Evolutionary conservation across 2,329 filamentous ascomycete genomes (phyloP).

Genomic region (Aureobasidium leucospermi): DNA sequence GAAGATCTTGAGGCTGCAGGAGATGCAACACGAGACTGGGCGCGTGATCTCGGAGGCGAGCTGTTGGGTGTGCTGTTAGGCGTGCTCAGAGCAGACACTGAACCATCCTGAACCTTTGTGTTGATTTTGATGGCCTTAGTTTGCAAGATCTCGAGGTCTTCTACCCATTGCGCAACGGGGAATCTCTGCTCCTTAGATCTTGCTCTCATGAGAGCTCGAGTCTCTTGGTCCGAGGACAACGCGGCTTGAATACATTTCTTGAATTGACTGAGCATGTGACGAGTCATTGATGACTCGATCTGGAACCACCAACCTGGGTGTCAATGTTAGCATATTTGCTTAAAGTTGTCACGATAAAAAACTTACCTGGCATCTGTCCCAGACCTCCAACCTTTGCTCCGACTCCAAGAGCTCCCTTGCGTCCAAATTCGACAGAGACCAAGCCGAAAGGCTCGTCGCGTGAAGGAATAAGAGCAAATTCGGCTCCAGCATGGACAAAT

Average conservation of each 20-base stretch:
- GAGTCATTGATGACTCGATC: constrained; percentile 42
- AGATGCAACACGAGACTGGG: constrained; percentile 33
- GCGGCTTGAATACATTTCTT: constrained; percentile 55
- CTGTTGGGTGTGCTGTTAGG: constrained; percentile 25
- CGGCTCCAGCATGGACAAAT: constrained; percentile 59
- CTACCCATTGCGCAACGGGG: constrained; percentile 59
- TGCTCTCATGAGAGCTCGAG: constrained; percentile 56
- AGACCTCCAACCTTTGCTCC: constrained; percentile 54
- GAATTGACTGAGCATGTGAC: constrained; percentile 58
- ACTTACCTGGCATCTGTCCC: background rate
- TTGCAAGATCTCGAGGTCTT: constrained; percentile 57
- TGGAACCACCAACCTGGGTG: background rate
- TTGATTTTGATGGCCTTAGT: constrained; percentile 52
- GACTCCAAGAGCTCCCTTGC: constrained; percentile 62
- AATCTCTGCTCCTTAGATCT: constrained; percentile 59
- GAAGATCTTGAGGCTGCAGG: constrained; percentile 24
- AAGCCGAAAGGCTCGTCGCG: constrained; percentile 63
- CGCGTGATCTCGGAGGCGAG: constrained; percentile 36
- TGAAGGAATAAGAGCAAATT: constrained; percentile 61
- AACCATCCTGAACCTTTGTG: constrained; percentile 34
- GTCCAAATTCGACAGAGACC: constrained; percentile 61
- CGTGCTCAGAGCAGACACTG: constrained; percentile 22
- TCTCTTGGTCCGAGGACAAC: constrained; percentile 48
- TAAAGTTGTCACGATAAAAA: background rate
- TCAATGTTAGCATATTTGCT: too few relatives aligned